Base-by-base conservation (phyloP, 2,329 filamentous ascomycete species). In the Diaporthe vexans region DNA sequence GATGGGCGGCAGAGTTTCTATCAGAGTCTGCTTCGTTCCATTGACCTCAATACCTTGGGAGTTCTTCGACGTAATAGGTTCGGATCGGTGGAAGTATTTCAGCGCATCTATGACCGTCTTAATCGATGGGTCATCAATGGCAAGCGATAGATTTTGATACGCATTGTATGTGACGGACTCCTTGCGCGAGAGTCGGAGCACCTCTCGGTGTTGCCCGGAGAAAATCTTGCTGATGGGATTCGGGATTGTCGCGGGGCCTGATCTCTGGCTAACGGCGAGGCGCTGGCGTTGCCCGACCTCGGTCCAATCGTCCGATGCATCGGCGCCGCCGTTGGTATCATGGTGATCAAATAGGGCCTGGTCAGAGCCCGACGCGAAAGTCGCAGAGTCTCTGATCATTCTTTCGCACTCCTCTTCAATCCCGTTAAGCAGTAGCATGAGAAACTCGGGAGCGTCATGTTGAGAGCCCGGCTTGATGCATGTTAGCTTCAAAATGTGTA, bases 381-480 rank as follows among this genome's bases (percentile, higher is more conserved):
- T 72, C 46, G 57, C 57, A 21, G 74, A 70, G 29, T 67, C 72
- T 46, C 52, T 57, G n/a, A 97, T 94, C 61, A 96, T 92, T 73
- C 92, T 89, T 21, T 92, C 91, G 81, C 95, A 98, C 83, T 99
- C 97, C 77, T 98, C 95, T 79, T 98, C 95, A 46, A 99, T 90
- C 63, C 95, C 94, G 80, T 98, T 95, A 5, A 99, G 88, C 46
- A 99, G 87, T 82, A 98, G 97, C 0, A 95, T 96, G 33, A 99
- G 87, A 78, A 99, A 99, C 81, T 99, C 97, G 81, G 99, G 95
- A 1, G 97, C 97, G 85, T 99, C 97, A 86, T 99, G 96, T 82
- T 99, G 97, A 79, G 98, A 96, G 21, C 97, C 97, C 75, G 95
- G 94, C 92, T 95, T 58, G 77, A 69, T 84, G 77, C 83, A 78